Base-by-base conservation (phyloP, 345 rosid genomes). In the Microthlaspi erraticum region DNA sequence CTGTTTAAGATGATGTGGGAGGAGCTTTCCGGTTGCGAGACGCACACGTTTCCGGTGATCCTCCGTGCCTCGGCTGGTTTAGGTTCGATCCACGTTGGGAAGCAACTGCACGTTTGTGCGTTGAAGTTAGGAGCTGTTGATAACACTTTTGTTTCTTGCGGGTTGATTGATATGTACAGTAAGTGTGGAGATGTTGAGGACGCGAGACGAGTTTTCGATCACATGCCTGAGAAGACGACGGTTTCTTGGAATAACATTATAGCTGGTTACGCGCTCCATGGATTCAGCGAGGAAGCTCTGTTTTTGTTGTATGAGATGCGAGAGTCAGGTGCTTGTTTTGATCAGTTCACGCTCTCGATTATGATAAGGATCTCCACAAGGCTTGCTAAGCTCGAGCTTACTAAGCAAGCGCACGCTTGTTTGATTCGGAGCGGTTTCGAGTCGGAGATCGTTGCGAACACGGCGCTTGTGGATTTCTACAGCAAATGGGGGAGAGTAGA, bases 401-500 rank as follows among this genome's bases (percentile, higher is more conserved):
- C 92, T 55, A 90, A 80, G 80, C 92, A 90, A 84, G 97, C 90
- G 45, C 98, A 90, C n/a, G 90, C 92, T 34, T 76, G 80, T 65
- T 70, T 90, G 32, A 62, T 90, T 62, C 90, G 97, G 10, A 81
- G 70, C 18, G 92, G 92, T 37, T 93, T 83, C 73, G 88, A 89
- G 62, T 77, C 81, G 5, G 97, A 93, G 68, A 75, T 86, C 3
- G 89, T 93, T 0, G 92, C 90, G 6, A 88, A 81, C 70, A 84
- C 98, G 0, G 86, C 92, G 10, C 93, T 93, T 9, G 89, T 90
- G 18, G 98, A 93, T 76, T 93, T 88, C 45, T 93, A 93, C 62
- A 83, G 98, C 88, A 93, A 93, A 86, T 90, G 98, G 96, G 97
- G 97, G 68, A 84, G 83, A 71, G 71, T 92, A 73, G 89, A 92